Percentiles rank a stretch among this genome's conserved stretches.
Conservation (phyloP, 192 early-diverging fungal genomes). For the Allomyces macrogynus region DNA sequence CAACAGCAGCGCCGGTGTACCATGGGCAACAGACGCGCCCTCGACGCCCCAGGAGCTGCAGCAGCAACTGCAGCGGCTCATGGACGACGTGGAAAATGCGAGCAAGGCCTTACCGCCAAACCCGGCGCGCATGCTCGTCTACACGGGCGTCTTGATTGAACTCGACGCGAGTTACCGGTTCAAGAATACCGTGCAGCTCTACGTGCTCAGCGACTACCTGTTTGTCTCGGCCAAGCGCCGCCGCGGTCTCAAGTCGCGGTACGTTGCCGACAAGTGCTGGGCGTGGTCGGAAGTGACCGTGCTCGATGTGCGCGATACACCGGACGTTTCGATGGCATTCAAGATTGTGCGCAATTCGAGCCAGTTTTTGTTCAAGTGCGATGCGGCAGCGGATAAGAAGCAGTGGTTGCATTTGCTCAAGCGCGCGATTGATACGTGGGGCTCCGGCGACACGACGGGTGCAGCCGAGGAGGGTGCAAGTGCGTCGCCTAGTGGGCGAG, state of each 20-base stretch:
- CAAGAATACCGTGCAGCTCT: conserved; percentile 55
- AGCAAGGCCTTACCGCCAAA: background rate
- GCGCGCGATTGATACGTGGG: conserved; percentile 21
- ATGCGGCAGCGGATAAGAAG: conserved; percentile 48
- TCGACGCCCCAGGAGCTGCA: background rate
- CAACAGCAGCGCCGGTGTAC: background rate
- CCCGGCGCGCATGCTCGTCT: background rate
- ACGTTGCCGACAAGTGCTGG: conserved; percentile 69
- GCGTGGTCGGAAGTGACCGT: conserved; percentile 53
- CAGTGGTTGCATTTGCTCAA: conserved; percentile 32
- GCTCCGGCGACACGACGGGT: background rate
- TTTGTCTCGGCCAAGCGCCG: conserved; percentile 62
- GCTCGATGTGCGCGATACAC: conserved; percentile 64
- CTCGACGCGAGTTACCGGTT: conserved; percentile 56
- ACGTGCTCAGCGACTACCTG: conserved; percentile 67
- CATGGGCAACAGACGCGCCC: too few relatives aligned
- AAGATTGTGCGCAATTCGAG: conserved; percentile 71
- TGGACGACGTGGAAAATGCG: conserved; percentile 16
- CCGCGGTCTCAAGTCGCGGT: conserved; percentile 30
- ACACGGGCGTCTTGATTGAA: conserved; percentile 33
- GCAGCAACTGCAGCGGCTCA: conserved; percentile 13
- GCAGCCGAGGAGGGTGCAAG: conserved; percentile 6
- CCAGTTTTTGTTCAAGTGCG: conserved; percentile 47
- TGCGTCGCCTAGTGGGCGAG: background rate
- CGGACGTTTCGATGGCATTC: conserved; percentile 55